phyloP scores from a whole-genome alignment of 2,329 filamentous ascomycete species.

The Claviceps sp. region DNA sequence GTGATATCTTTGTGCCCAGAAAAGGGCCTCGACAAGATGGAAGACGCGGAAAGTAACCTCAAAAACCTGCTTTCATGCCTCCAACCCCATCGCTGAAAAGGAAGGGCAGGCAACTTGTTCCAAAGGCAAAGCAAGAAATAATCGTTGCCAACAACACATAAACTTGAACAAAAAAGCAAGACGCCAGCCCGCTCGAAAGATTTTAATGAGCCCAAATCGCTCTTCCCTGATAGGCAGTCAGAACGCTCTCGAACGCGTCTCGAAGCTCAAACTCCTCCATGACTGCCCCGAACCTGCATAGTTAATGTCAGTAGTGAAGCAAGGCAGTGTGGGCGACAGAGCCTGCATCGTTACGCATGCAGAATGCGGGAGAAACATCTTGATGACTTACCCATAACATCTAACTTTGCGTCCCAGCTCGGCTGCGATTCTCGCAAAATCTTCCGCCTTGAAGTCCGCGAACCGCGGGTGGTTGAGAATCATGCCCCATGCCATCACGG shows the following conservation, averaged over 20 bases:
- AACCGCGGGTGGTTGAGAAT: slow-evolving; percentile 61
- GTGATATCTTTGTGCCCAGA: neutral
- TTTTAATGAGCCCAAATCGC: slow-evolving; percentile 8
- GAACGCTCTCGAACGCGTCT: slow-evolving; percentile 61
- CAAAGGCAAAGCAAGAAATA: neutral
- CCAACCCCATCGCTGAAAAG: neutral
- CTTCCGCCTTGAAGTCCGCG: slow-evolving; percentile 47
- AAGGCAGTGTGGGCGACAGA: neutral
- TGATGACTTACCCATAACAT: slow-evolving; percentile 68
- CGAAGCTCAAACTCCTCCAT: slow-evolving; percentile 56
- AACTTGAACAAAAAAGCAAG: neutral
- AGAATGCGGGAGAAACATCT: neutral
- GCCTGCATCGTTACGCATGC: neutral
- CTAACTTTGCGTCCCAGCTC: slow-evolving; percentile 69
- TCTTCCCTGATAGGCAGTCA: slow-evolving; percentile 10
- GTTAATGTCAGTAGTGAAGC: neutral
- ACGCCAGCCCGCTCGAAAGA: neutral
- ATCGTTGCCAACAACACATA: neutral
- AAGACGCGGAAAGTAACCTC: neutral
- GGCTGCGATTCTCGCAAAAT: slow-evolving; percentile 59
- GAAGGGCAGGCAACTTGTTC: neutral
- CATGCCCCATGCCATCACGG: slow-evolving; percentile 87
- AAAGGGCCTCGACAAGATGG: neutral
- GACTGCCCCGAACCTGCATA: slow-evolving; percentile 44
- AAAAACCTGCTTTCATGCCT: neutral